Base-by-base conservation (phyloP, 2,329 filamentous ascomycete species). In the Arthrocladium fulminans region DNA sequence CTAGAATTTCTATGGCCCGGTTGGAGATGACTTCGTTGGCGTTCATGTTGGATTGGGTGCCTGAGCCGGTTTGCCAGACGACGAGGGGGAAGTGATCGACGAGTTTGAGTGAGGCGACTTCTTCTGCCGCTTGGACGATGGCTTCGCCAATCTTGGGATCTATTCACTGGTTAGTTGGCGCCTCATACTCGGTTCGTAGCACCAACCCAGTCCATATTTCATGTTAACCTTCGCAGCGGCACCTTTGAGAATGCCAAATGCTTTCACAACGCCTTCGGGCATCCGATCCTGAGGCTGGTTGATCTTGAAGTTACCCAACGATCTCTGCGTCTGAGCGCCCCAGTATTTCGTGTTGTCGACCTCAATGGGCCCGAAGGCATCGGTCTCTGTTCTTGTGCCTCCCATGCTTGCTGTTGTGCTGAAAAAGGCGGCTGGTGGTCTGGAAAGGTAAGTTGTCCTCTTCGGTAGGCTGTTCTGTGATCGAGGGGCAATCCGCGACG, bases 251-350 rank as follows among this genome's bases (percentile, higher is more conserved):
- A 97, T 94, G 65, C 92, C 92, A 67, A 98, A 96, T 5, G 92
- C 92, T 70, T 82, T 84, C 63, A 97, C 76, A 60, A 98, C 84
- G 39, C 89, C 86, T 57, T 88, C 83, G 42, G 92, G 92, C 89
- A 97, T 97, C 67, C 92, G 88, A 67, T 98, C 92, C 72, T 95
- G 88, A 52, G 92, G 92, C 77, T 97, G 92, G 74, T 97, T 97
- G 81, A 98, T 97, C 69, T 84, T 85, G 79, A 98, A 98, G 77
- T 98, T 98, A 70, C 86, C 84, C 67, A 97, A 79, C 45, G 90
- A 97, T 59, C 73, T 74, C 50, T 59, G 56, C n/a, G 56, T 59
- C 52, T 59, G 56, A 10, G 56, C 54, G 65, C 92, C 92, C 90
- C 92, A 98, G 79, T 98, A 98, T 75, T 85, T 90, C 80, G 95